Evolutionary conservation across 116 monocot species (phyloP), one percentile per base, ranked within the genome.

Genomic region (Dioscorea cayenensis): DNA sequence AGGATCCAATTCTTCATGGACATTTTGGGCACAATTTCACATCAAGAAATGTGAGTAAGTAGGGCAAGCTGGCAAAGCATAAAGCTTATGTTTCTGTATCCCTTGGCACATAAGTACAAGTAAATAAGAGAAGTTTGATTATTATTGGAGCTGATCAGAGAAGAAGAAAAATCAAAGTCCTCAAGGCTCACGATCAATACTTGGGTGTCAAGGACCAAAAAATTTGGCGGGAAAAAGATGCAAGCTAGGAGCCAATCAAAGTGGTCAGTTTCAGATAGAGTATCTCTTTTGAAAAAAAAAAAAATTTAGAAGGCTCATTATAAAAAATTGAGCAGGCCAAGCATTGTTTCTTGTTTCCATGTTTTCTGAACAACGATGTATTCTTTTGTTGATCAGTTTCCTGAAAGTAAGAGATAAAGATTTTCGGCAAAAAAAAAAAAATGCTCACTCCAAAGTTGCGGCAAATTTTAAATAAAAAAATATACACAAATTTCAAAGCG

Each of bases 121-220:
- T 81, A 69, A 73, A 7, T 6, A 79, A 63, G 64, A 86, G 83
- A 27, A 74, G 81, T 66, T 81, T 95, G 75, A 95, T 95, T 74
- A 67, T 80, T 51, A 80, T 92, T 66, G 95, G 95, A 60, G 83
- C 89, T 63, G 95, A 95, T 80, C 92, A 92, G 7, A 77, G 87
- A 77, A 92, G 89, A 12, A 92, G 95, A 63, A 89, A 69, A 63
- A 68, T 92, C 52, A 92, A 92, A 78, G 85, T 92, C 9, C 83
- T 96, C 12, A 81, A 77, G 79, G 32, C 74, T 70, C 73, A 51
- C 19, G 72, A 75, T 49, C 60, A 74, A 61, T 74, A 35, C 28
- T 64, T 76, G 94, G 88, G 78, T 25, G 16, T 14, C 52, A 55
- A 55, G 52, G 19, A 55, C 0, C 52, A 55, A 14, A 14, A 55